Conservation (phyloP, 495 filamentous ascomycete species). For the Lasiosphaeria ovina region DNA sequence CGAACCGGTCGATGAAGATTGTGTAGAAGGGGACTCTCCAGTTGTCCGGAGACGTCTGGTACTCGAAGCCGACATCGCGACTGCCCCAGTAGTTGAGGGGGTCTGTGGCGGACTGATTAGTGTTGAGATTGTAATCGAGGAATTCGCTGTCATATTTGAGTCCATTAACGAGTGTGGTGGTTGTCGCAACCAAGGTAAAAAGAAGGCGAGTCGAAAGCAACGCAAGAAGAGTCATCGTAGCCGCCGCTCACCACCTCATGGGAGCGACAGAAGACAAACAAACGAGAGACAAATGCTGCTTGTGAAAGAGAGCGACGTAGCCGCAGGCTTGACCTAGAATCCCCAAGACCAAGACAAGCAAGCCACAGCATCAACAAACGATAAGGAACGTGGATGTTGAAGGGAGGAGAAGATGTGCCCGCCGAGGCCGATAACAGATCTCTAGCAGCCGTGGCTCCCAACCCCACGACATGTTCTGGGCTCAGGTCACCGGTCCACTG, state of each 20-base stretch:
- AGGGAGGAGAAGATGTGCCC: conserved; percentile 22
- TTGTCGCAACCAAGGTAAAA: conserved; percentile 26
- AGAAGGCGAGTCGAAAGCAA: conserved; percentile 29
- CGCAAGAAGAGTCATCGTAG: conserved; percentile 32
- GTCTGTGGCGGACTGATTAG: conserved; percentile 54
- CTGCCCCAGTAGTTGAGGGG: conserved; percentile 62
- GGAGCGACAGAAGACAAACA: conserved; percentile 27
- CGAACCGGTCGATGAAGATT: conserved; percentile 66
- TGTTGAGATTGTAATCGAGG: conserved; percentile 60
- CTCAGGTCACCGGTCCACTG: conserved; percentile 12
- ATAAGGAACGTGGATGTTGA: conserved; percentile 24
- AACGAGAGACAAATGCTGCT: conserved; percentile 27
- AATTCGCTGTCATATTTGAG: conserved; percentile 57
- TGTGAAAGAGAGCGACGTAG: conserved; percentile 22
- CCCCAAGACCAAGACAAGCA: conserved; percentile 11
- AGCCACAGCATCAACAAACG: conserved; percentile 24
- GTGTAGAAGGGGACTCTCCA: conserved; percentile 76
- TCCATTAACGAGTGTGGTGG: conserved; percentile 31
- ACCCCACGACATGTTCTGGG: conserved; percentile 20
- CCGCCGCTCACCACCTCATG: conserved; percentile 33
- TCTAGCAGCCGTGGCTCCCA: conserved; percentile 20
- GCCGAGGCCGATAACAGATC: conserved; percentile 18
- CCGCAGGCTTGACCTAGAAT: conserved; percentile 16
- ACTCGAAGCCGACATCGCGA: conserved; percentile 54
- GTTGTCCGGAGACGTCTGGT: conserved; percentile 58